Percentiles rank a stretch among this genome's conserved stretches.
These are phyloP conservation scores for Mycena filopes DNA, from an alignment of 768 basidiomycete species.

Conservation along the genomic window DNA sequence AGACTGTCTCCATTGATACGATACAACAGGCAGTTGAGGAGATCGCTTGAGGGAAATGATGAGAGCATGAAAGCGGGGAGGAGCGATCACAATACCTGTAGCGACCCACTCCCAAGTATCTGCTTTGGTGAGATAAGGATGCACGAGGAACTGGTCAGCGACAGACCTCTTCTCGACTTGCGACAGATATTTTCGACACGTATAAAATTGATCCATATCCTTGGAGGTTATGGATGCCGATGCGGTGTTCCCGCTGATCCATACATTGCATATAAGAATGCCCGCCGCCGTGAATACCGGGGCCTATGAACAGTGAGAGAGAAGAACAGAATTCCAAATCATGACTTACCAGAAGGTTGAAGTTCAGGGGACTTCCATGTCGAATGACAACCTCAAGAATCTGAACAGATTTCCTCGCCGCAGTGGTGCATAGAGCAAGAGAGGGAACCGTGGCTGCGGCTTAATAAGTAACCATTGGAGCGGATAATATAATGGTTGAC, in stretches of 20 bases:
- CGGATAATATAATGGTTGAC: constrained; percentile 2
- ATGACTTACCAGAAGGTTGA: constrained; percentile 31
- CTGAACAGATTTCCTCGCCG: constrained; percentile 71
- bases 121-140: background rate
- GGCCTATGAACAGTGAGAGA: constrained; percentile 25
- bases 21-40: constrained; percentile 21
- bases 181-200: constrained; percentile 44
- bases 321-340: background rate
- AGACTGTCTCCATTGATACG: constrained; percentile 5
- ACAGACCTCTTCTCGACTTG: constrained; percentile 4
- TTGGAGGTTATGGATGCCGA: constrained; percentile 43
- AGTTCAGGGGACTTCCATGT: constrained; percentile 15
- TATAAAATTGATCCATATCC: constrained; percentile 55
- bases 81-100: constrained; percentile 8
- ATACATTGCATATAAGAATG: constrained; percentile 61
- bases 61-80: background rate
- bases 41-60: constrained; percentile 11
- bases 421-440: constrained; percentile 77
- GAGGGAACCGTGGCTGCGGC: constrained; percentile 51
- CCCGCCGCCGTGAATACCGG: constrained; percentile 41
- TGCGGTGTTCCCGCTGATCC: constrained; percentile 52
- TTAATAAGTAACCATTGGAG: background rate
- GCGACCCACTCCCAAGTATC: constrained; percentile 22
- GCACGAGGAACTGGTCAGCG: background rate
- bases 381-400: constrained; percentile 57